A percentile compares a stretch with the other conserved stretches of the same genome.
These are phyloP conservation scores for Neodidymelliopsis sp. DNA, from an alignment of 2,329 filamentous ascomycete genomes.

Conservation along the genomic window DNA sequence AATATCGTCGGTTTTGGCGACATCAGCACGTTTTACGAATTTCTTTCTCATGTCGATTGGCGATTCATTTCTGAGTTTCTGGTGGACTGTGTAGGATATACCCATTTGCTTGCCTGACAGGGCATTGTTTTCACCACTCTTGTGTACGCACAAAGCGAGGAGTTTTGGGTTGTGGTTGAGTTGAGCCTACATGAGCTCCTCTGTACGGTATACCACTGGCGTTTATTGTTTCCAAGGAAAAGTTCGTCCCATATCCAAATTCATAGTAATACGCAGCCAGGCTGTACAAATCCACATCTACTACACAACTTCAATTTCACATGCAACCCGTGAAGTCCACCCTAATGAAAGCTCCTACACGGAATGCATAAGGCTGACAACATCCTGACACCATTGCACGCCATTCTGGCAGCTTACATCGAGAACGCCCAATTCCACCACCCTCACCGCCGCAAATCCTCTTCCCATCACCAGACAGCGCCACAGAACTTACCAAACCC, in stretches of 20 bases:
- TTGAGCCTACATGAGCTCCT: conserved; percentile 22
- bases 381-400: conserved; percentile 8
- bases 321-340: not conserved
- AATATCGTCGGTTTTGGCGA: conserved; percentile 7
- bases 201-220: conserved; percentile 20
- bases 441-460: conserved; percentile 14
- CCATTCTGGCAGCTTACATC: conserved; percentile 8
- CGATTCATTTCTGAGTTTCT: conserved; percentile 26
- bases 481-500: conserved; percentile 5
- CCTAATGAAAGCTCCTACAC: no score
- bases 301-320: not conserved
- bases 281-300: not conserved
- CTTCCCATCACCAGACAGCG: conserved; percentile 17
- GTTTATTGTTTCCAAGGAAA: conserved; percentile 16
- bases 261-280: conserved; percentile 10
- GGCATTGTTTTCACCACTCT: conserved; percentile 2
- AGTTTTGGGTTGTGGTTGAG: conserved; percentile 19
- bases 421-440: not conserved
- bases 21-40: conserved; percentile 26
- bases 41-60: conserved; percentile 27
- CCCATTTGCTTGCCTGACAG: conserved; percentile 21
- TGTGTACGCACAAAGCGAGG: conserved; percentile 11
- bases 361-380: no score
- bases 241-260: not conserved
- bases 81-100: conserved; percentile 38